A percentile compares a stretch with the other conserved stretches of the same genome.
These are phyloP conservation scores for Microcyclospora tardicrescens DNA, from an alignment of 2,329 filamentous ascomycete genomes.

Conservation along the genomic window DNA sequence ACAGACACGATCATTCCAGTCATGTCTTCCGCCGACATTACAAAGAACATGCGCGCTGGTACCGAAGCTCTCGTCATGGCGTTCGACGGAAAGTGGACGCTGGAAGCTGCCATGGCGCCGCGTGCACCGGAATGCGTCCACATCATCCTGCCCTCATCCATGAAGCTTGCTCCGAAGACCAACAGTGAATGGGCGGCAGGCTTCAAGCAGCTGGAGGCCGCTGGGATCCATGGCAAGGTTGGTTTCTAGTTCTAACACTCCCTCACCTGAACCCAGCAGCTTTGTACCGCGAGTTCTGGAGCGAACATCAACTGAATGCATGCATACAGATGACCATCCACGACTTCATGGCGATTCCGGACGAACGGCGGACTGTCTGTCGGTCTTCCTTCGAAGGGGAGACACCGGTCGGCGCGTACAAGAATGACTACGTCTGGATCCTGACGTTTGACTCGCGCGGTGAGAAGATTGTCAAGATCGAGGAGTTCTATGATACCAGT, in stretches of 20 bases:
- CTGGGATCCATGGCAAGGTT: slow-evolving; percentile 7
- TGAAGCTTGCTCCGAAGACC: slow-evolving; percentile 2
- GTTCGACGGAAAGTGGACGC: slow-evolving; percentile 10
- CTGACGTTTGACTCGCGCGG: slow-evolving; percentile 9
- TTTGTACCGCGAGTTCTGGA: no score
- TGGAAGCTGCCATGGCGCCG: slow-evolving; percentile 2
- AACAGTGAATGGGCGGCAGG: slow-evolving; percentile 8
- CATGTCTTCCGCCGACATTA: slow-evolving; percentile 5
- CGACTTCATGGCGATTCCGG: slow-evolving; percentile 8
- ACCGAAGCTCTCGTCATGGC: slow-evolving; percentile 10
- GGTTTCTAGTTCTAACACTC: neutral
- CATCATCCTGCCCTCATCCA: slow-evolving; percentile 7
- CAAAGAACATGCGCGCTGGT: slow-evolving; percentile 8
- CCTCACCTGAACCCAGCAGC: neutral
- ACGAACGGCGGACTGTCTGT: slow-evolving; percentile 5
- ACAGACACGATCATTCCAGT: no score
- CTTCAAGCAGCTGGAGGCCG: slow-evolving; percentile 6
- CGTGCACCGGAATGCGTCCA: slow-evolving; percentile 9
- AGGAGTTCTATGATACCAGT: slow-evolving; percentile 10
- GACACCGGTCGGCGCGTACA: slow-evolving; percentile 8
- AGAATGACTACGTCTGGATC: slow-evolving; percentile 14
- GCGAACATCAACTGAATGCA: neutral
- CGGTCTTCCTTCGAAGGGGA: slow-evolving; percentile 6
- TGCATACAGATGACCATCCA: slow-evolving; percentile 11
- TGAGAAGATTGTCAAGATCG: slow-evolving; percentile 8